These are phyloP conservation scores for Neonectria magnoliae DNA, from an alignment of 2,329 filamentous ascomycete genomes.

Conservation along the genomic window DNA sequence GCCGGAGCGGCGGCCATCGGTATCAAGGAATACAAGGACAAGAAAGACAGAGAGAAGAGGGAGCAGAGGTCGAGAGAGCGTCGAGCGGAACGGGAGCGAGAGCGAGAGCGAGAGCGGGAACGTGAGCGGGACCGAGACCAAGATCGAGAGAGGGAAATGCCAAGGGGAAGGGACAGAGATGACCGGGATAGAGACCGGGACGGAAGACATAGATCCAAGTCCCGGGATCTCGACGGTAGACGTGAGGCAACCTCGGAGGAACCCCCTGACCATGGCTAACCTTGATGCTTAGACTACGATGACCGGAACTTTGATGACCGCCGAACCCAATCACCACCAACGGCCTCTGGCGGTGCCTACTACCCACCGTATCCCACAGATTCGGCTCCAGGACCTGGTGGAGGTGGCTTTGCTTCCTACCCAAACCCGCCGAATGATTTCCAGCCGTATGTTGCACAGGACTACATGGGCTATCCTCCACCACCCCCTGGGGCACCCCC, in stretches of 20 bases:
- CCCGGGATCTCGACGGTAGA: slow-evolving; percentile 41
- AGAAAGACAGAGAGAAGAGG: slow-evolving; percentile 46
- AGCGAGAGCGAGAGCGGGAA: slow-evolving; percentile 36
- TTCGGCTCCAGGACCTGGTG: slow-evolving; percentile 33
- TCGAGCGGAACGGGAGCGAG: slow-evolving; percentile 35
- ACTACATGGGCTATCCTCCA: slow-evolving; percentile 54
- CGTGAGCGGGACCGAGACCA: slow-evolving; percentile 28
- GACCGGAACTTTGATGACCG: slow-evolving; percentile 50
- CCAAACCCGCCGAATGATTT: slow-evolving; percentile 49
- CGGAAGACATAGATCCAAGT: slow-evolving; percentile 45
- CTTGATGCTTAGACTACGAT: slow-evolving; percentile 31
- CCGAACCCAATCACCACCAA: slow-evolving; percentile 58
- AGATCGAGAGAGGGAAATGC: slow-evolving; percentile 44
- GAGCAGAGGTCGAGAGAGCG: slow-evolving; percentile 50
- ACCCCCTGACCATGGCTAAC: slow-evolving; percentile 26
- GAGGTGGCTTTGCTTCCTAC: slow-evolving; percentile 50
- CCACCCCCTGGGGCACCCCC: slow-evolving; percentile 49
- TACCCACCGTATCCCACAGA: slow-evolving; percentile 55
- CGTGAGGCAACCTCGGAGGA: slow-evolving; percentile 32
- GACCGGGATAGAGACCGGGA: slow-evolving; percentile 19
- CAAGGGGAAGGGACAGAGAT: slow-evolving; percentile 1
- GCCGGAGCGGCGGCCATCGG: slow-evolving; percentile 71
- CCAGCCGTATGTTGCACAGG: slow-evolving; percentile 54
- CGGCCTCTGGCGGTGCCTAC: slow-evolving; percentile 62
- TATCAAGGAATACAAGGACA: slow-evolving; percentile 68